These are phyloP conservation scores for Hamamelis virginiana DNA, from an alignment of 164 flowering plant genomes.

Conservation along the genomic window DNA sequence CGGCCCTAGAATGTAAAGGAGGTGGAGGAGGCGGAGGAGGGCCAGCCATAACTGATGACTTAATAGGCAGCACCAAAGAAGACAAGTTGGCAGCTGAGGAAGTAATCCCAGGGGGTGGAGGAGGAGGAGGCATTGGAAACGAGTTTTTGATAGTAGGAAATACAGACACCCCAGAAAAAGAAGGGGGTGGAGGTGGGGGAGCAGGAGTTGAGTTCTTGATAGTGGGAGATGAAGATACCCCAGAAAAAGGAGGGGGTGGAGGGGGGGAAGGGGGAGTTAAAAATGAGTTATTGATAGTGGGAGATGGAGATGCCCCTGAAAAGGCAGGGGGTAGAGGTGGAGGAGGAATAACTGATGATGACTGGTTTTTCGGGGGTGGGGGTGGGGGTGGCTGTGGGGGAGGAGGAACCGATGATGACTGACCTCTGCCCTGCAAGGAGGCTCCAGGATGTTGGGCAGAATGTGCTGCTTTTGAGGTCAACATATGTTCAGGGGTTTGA, in stretches of 20 bases:
- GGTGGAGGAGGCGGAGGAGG: constrained; percentile 44
- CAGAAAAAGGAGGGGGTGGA: constrained; percentile 19
- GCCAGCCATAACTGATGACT: constrained; percentile 2
- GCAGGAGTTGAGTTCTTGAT: constrained; percentile 4
- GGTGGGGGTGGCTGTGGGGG: constrained; percentile 26
- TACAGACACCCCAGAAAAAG: constrained; percentile 3
- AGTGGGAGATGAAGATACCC: constrained; percentile 8
- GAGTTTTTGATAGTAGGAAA: not conserved
- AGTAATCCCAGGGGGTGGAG: constrained; percentile 9
- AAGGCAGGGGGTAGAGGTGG: too few species aligned
- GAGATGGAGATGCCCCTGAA: too few species aligned
- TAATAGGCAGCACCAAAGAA: not conserved
- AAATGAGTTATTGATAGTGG: too few species aligned
- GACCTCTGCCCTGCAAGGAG: constrained; percentile 3
- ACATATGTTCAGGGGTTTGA: not conserved
- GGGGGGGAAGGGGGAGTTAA: too few species aligned
- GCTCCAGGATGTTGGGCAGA: constrained; percentile 14
- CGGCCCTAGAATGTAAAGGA: constrained; percentile 19
- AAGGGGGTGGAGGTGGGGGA: constrained; percentile 23
- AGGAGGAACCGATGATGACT: not conserved
- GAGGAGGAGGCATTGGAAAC: constrained; percentile 13
- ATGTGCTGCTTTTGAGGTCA: not conserved
- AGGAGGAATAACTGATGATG: too few species aligned
- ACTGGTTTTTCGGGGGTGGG: too few species aligned
- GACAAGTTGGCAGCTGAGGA: constrained; percentile 4